Percentiles rank a stretch among this genome's conserved stretches.
phyloP scores from a whole-genome alignment of 1,284 basidiomycete species.

The Apiotrichum montevideense region DNA sequence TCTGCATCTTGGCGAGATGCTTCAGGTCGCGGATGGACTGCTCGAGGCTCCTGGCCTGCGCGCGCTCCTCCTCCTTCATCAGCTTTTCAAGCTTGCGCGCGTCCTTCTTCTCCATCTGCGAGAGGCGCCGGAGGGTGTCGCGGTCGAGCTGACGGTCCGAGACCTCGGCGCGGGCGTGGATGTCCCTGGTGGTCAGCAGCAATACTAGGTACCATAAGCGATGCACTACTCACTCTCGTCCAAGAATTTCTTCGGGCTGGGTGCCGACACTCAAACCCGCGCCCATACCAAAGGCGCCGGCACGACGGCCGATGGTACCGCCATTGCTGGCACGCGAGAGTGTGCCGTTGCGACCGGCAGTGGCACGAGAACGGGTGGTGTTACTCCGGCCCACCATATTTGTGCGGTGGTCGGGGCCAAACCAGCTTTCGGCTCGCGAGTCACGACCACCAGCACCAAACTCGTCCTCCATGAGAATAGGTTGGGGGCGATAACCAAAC shows the following conservation, averaged over 20 bases:
- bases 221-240: slow-evolving; percentile 31
- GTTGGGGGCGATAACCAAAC: slow-evolving; percentile 32
- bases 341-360: slow-evolving; percentile 30
- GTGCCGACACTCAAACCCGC: slow-evolving; percentile 42
- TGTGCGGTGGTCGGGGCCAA: slow-evolving; percentile 16
- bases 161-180: slow-evolving; percentile 40
- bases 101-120: slow-evolving; percentile 45
- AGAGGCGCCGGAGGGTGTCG: slow-evolving; percentile 28
- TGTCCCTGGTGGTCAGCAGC: slow-evolving; percentile 24
- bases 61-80: slow-evolving; percentile 45
- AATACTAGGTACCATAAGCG: too few relatives aligned
- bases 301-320: slow-evolving; percentile 36
- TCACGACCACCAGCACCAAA: slow-evolving; percentile 6
- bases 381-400: slow-evolving; percentile 20
- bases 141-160: slow-evolving; percentile 38
- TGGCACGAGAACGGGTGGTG: slow-evolving; percentile 21
- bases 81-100: slow-evolving; percentile 44
- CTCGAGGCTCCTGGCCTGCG: slow-evolving; percentile 40
- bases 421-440: not conserved
- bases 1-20: slow-evolving; percentile 41
- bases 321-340: slow-evolving; percentile 35
- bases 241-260: slow-evolving; percentile 42
- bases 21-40: slow-evolving; percentile 46
- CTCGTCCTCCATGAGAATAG: slow-evolving; percentile 23
- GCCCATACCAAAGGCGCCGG: slow-evolving; percentile 42